These are phyloP conservation scores for Microbotryomycetes sp. DNA, from an alignment of 1,284 basidiomycete genomes.

Conservation along the genomic window DNA sequence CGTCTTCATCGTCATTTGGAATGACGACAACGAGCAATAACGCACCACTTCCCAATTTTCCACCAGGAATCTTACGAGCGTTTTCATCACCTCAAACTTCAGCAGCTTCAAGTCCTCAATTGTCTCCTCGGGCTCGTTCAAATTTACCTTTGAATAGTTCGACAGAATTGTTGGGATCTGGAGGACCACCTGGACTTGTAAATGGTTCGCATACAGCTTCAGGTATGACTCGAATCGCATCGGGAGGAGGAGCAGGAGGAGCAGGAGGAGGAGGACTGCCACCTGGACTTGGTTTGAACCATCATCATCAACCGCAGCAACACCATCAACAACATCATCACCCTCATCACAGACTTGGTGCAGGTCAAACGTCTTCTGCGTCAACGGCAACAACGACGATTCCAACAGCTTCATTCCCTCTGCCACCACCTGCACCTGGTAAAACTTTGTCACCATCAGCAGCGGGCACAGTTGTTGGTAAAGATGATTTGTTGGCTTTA, in stretches of 20 bases:
- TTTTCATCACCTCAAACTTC: conserved; percentile 23
- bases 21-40: background rate
- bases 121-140: conserved; percentile 17
- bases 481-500: conserved; percentile 30
- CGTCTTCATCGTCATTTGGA: background rate
- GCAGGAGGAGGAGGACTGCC: background rate
- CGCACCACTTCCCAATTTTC: conserved; percentile 8
- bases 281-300: background rate
- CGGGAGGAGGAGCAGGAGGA: no score
- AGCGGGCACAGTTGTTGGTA: conserved; percentile 16
- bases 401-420: conserved; percentile 29
- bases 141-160: background rate
- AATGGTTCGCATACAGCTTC: background rate
- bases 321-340: background rate
- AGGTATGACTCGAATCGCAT: background rate
- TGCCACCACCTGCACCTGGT: conserved; percentile 28
- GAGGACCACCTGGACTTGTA: background rate
- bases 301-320: conserved; percentile 1
- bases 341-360: no score
- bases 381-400: conserved; percentile 11
- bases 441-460: no score
- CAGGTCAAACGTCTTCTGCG: background rate
- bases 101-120: conserved; percentile 23
- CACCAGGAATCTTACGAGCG: conserved; percentile 19
- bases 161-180: conserved; percentile 1